These are phyloP conservation scores for Pyrus betulifolia DNA, from an alignment of 306 rosid species.

Conservation along the genomic window DNA sequence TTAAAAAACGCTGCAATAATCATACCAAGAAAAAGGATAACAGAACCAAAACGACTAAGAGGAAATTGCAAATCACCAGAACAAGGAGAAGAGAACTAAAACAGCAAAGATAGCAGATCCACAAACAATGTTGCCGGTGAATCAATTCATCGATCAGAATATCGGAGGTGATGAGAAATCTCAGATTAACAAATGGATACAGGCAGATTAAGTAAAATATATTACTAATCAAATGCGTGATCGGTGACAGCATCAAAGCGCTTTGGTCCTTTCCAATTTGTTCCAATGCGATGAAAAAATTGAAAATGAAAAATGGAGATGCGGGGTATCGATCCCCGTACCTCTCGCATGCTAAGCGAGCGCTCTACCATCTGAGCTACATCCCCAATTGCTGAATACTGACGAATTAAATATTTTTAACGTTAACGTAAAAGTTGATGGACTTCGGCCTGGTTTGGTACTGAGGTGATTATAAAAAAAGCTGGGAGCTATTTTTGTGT, in stretches of 20 bases:
- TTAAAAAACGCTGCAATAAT: too few species aligned
- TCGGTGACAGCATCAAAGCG: background rate
- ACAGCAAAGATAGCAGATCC: background rate
- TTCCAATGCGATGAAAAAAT: background rate
- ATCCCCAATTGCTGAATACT: slow-evolving; percentile 27
- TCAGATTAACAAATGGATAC: background rate
- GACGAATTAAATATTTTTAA: rapidly evolving
- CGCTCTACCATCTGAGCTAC: slow-evolving; percentile 99
- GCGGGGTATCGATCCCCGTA: slow-evolving; percentile 95
- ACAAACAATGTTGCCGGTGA: background rate
- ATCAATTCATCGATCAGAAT: background rate
- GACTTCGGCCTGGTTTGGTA: too few species aligned
- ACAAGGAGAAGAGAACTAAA: background rate
- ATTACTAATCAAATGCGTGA: background rate
- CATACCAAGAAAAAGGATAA: too few species aligned
- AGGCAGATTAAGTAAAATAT: background rate
- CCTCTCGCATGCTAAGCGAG: slow-evolving; percentile 99
- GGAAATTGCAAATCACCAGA: too few species aligned
- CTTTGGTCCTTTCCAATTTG: background rate
- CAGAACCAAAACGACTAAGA: background rate
- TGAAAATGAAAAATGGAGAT: slow-evolving; percentile 34
- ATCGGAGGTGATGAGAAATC: background rate
- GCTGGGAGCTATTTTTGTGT: too few species aligned
- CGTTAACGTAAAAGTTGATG: background rate
- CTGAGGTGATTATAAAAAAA: too few species aligned